Conservation (phyloP, 129 eudicot genomes). For the Solidago caesia region DNA sequence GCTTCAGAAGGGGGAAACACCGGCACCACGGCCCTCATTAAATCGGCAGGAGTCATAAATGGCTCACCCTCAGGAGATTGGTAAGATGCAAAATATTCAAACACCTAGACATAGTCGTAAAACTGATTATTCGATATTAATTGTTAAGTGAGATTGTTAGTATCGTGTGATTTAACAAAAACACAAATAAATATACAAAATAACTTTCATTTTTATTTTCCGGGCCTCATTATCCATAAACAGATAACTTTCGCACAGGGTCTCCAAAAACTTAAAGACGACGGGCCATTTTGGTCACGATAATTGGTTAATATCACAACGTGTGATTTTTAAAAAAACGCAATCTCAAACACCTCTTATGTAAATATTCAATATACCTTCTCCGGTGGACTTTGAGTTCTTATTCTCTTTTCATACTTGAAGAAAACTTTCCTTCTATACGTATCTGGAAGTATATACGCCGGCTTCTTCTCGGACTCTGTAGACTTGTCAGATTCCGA, state of each 20-base stretch:
- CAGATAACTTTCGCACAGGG: too few species aligned
- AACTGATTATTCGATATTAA: too few species aligned
- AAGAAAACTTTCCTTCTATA: constrained; percentile 81
- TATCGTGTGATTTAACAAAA: not conserved
- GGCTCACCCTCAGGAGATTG: constrained; percentile 55
- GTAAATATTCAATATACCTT: constrained; percentile 47
- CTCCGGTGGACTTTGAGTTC: constrained; percentile 85
- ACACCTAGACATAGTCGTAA: constrained; percentile 42
- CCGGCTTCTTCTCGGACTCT: constrained; percentile 44
- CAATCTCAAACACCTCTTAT: too few species aligned
- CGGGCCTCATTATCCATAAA: too few species aligned
- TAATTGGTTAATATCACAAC: too few species aligned
- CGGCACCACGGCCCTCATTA: constrained; percentile 93
- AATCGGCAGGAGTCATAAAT: constrained; percentile 83
- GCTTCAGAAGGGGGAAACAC: constrained; percentile 95
- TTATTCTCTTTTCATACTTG: constrained; percentile 84
- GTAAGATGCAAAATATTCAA: constrained; percentile 83
- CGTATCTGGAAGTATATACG: constrained; percentile 57
- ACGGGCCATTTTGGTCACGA: too few species aligned
- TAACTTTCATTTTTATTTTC: too few species aligned
- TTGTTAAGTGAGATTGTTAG: too few species aligned
- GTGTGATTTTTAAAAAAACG: too few species aligned
- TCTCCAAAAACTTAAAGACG: too few species aligned
- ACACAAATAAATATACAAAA: not conserved
- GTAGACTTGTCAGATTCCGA: constrained; percentile 38